Evolutionary conservation across 495 filamentous ascomycete species (phyloP).

Genomic region (Aspergillus taichungensis): DNA sequence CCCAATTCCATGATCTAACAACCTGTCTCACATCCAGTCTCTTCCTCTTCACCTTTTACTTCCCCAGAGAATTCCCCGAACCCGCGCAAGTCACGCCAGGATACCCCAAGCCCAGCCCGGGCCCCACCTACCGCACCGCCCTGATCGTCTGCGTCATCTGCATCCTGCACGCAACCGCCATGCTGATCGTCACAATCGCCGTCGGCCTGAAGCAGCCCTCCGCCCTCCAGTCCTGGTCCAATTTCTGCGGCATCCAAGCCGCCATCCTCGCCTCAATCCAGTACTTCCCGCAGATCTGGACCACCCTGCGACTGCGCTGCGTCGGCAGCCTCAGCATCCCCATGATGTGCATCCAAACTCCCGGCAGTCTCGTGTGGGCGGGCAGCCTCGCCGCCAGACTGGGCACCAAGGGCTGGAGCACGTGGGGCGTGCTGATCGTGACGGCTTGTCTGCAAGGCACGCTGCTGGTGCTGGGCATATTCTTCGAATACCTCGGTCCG

Average conservation of each 20-base stretch:
- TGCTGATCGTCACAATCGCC: conserved; percentile 56
- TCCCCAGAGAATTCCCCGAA: conserved; percentile 46
- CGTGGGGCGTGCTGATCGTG: conserved; percentile 81
- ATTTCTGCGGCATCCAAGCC: conserved; percentile 68
- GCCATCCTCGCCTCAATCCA: conserved; percentile 77
- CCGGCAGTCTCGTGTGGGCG: conserved; percentile 82
- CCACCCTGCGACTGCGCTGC: conserved; percentile 72
- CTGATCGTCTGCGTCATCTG: conserved; percentile 59
- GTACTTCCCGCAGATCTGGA: conserved; percentile 91
- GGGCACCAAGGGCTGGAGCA: conserved; percentile 82
- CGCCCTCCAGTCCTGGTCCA: conserved; percentile 65
- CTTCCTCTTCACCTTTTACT: conserved; percentile 79
- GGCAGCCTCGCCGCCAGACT: conserved; percentile 73
- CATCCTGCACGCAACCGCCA: conserved; percentile 58
- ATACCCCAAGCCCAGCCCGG: conserved; percentile 22
- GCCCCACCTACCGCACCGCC: conserved; percentile 65
- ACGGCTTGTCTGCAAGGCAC: conserved; percentile 79
- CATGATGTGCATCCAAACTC: conserved; percentile 98
- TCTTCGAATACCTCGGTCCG: conserved; percentile 55
- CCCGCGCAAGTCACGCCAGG: conserved; percentile 34
- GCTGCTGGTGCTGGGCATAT: conserved; percentile 71
- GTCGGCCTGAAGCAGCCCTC: conserved; percentile 48
- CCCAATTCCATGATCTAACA: not conserved
- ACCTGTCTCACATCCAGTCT: conserved; percentile 40
- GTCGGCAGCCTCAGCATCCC: conserved; percentile 87